Evolutionary conservation across 257 asterid species (phyloP), one percentile per base, ranked within the genome.

Genomic region (Henckelia pumila): DNA sequence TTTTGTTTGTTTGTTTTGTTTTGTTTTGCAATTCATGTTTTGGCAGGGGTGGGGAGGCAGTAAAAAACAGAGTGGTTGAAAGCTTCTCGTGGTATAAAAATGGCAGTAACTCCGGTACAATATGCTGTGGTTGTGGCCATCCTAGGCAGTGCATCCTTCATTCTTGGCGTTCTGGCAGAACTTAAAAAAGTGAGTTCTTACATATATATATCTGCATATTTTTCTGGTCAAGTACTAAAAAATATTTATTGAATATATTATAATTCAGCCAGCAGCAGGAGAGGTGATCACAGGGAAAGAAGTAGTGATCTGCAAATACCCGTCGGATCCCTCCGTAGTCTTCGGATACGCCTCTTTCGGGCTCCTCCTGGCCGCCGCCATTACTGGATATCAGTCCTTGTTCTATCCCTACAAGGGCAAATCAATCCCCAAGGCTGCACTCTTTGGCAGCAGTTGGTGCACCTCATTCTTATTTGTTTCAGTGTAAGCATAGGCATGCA

Each of bases 361-460:
- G 2, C 50, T 74, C 64, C 79, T 78, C 7, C 56, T 44, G 14
- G 49, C 59, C 0, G 52, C 79, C 35, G 30, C 72, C 10, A 9
- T 22, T 20, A 65, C 62, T 28, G 83, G 83, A 59, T 71, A 70
- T n/a, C 13, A 8, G 65, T 71, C 83, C 53, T 19, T 78, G 25
- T 71, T 78, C 35, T 74, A 78, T 58, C 83, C 79, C 1, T 78
- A 78, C 72, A 66, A 74, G 16, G 83, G 83, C 24, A 74, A 66
- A 66, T 66, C 72, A 5, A 32, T 78, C 23, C 83, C 83, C n/a
- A 49, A 13, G 44, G 28, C 77, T 7, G 77, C 73, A 8, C n/a
- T 75, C 16, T 71, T 74, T 49, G 24, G 64, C 55, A 70, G 69
- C 32, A 5, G 14, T 1, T 74, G 74, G 77, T 71, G 72, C 77